Base-by-base conservation (phyloP, 2,329 filamentous ascomycete genomes). In the Fusarium pilosicola region DNA sequence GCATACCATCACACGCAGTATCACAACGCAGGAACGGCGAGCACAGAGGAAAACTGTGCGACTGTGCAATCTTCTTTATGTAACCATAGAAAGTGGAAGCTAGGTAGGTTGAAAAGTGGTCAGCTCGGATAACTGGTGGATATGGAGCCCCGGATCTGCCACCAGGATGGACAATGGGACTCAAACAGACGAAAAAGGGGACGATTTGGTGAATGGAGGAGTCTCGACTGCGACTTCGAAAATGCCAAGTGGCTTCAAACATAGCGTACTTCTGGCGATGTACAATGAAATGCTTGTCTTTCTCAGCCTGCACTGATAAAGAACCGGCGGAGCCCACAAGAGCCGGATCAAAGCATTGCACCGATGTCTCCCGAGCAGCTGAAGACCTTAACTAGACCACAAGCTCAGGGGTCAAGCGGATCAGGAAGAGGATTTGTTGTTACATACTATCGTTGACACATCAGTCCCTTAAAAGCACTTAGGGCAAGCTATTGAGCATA, bases 81-180 rank as follows among this genome's bases (percentile, higher is more conserved):
- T 32, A 65, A 57, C 70, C 52, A 42, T 65, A 46, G 65, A 39
- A 48, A 28, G 6, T 28, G 30, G 38, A 20, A 42, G 42, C 17
- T 69, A 30, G 41, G 20, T 49, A 30, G 26, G 26, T 24, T 59
- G 66, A 76, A 62, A 41, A 30, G 39, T 54, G 68, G 71, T 74
- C 66, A 74, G 67, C 69, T 70, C 54, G 75, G 69, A 68, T 66
- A 62, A 65, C 39, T 71, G 38, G 69, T 68, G 71, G 56, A 41
- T 74, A 78, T 69, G 70, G 76, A 67, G 69, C 75, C 70, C 76
- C 69, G 61, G 70, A 73, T 76, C 72, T 74, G 69, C 71, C 60
- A 62, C 62, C 24, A 65, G 59, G 51, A 65, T 55, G 36, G 36
- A 69, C 67, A 58, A 64, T 32, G 60, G 56, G 62, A 66, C 69